Conservation (phyloP, 2,329 filamentous ascomycete genomes). For the Cytospora paraplurivora region DNA sequence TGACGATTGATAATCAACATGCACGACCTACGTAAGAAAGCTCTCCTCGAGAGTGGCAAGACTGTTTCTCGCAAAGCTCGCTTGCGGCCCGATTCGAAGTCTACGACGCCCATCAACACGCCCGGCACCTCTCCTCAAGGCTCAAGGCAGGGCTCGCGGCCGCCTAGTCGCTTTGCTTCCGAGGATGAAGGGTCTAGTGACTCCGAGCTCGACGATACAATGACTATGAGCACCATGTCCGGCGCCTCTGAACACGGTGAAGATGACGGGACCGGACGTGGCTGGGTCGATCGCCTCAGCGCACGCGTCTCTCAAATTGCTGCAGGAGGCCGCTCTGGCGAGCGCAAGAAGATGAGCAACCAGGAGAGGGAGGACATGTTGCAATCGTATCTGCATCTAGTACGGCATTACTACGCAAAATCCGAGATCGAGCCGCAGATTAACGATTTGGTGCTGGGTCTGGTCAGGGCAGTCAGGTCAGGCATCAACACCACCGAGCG, state of each 20-base stretch:
- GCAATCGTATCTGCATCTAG: slow-evolving; percentile 61
- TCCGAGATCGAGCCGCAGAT: slow-evolving; percentile 62
- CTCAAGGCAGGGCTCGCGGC: slow-evolving; percentile 61
- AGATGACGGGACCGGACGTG: slow-evolving; percentile 49
- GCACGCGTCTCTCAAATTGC: slow-evolving; percentile 69
- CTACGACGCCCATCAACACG: slow-evolving; percentile 60
- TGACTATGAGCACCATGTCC: slow-evolving; percentile 48
- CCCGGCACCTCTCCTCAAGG: slow-evolving; percentile 58
- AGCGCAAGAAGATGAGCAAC: slow-evolving; percentile 75
- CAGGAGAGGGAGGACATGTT: slow-evolving; percentile 69
- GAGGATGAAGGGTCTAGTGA: slow-evolving; percentile 61
- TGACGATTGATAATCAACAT: slow-evolving; percentile 42
- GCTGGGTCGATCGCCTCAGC: slow-evolving; percentile 64
- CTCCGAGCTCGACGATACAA: slow-evolving; percentile 54
- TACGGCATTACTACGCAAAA: slow-evolving; percentile 69
- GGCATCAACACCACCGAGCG: slow-evolving; percentile 71
- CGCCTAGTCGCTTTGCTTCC: slow-evolving; percentile 63
- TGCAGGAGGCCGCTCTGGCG: slow-evolving; percentile 39
- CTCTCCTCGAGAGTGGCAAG: slow-evolving; percentile 69
- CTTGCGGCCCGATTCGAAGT: slow-evolving; percentile 55
- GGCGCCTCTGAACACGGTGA: slow-evolving; percentile 70
- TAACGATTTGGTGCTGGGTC: slow-evolving; percentile 62
- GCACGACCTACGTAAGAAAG: slow-evolving; percentile 68
- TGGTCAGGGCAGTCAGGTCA: slow-evolving; percentile 70
- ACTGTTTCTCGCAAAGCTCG: slow-evolving; percentile 70